These are phyloP conservation scores for Umbelopsis isabellina DNA, from an alignment of 192 early-diverging fungal species.

Conservation along the genomic window DNA sequence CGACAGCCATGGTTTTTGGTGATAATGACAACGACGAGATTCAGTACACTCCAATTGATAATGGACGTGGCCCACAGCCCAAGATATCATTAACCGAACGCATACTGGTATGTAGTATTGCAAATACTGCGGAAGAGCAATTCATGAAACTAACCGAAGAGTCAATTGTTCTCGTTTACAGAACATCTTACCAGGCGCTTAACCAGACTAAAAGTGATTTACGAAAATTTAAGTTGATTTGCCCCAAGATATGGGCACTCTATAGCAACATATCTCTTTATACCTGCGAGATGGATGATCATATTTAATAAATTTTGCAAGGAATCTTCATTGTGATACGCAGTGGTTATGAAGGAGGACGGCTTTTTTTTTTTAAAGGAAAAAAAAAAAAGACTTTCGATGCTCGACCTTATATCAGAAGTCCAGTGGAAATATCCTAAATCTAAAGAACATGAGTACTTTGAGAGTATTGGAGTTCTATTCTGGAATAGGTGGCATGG, in stretches of 20 bases:
- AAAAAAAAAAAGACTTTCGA: neutral
- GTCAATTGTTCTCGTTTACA: neutral
- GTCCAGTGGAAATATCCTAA: neutral
- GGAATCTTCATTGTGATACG: too few relatives aligned
- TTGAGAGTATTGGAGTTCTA: constrained; percentile 58
- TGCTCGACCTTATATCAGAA: neutral
- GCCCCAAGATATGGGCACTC: too few relatives aligned
- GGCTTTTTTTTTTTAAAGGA: neutral
- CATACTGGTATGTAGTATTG: neutral
- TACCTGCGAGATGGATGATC: too few relatives aligned
- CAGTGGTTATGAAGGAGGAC: neutral
- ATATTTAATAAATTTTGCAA: too few relatives aligned
- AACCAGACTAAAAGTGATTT: too few relatives aligned
- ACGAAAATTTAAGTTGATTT: neutral
- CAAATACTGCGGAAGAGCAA: too few relatives aligned
- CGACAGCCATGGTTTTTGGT: neutral
- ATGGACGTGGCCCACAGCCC: neutral
- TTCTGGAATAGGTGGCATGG: constrained; percentile 69
- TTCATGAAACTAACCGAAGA: too few relatives aligned
- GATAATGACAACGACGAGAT: neutral
- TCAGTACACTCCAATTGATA: neutral
- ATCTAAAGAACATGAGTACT: neutral
- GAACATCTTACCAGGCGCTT: constrained; percentile 8
- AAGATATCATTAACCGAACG: neutral
- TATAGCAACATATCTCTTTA: too few relatives aligned